A percentile compares a stretch with the other conserved stretches of the same genome.
phyloP scores from a whole-genome alignment of 2,329 filamentous ascomycete species.

The Cercospora beticola region DNA sequence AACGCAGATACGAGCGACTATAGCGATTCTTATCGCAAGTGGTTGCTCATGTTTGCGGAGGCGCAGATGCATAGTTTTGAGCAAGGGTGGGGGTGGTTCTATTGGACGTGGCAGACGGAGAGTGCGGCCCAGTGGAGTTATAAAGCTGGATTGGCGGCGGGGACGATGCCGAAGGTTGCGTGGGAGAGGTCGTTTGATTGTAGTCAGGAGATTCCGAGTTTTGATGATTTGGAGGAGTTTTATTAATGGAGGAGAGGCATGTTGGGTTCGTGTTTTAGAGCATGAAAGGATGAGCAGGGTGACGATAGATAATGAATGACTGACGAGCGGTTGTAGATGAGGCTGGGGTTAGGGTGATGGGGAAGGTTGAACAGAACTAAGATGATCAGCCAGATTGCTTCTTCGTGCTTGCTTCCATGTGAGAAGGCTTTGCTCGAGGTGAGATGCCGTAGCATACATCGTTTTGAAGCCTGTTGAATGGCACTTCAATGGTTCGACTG shows the following conservation, averaged over 20 bases:
- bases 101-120: constrained; percentile 98
- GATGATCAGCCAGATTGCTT: not conserved
- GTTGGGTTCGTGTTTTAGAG: not conserved
- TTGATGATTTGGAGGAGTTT: constrained; percentile 47
- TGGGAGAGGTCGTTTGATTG: constrained; percentile 48
- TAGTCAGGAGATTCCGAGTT: constrained; percentile 42
- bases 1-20: constrained; percentile 72
- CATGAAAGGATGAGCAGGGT: no score
- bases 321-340: not conserved
- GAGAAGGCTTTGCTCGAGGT: not conserved
- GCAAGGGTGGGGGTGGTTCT: constrained; percentile 95
- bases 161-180: constrained; percentile 66
- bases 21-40: constrained; percentile 74
- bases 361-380: not conserved
- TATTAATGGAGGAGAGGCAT: constrained; percentile 36
- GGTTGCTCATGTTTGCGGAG: constrained; percentile 85
- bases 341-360: not conserved
- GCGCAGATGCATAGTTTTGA: constrained; percentile 96
- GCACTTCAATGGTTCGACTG: no score
- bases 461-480: no score
- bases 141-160: constrained; percentile 71
- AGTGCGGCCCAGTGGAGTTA: constrained; percentile 87
- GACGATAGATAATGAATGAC: not conserved
- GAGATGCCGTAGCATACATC: no score
- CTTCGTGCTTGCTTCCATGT: not conserved